Conservation (phyloP, 2,329 filamentous ascomycete genomes). For the Chrysosporium queenslandicum region DNA sequence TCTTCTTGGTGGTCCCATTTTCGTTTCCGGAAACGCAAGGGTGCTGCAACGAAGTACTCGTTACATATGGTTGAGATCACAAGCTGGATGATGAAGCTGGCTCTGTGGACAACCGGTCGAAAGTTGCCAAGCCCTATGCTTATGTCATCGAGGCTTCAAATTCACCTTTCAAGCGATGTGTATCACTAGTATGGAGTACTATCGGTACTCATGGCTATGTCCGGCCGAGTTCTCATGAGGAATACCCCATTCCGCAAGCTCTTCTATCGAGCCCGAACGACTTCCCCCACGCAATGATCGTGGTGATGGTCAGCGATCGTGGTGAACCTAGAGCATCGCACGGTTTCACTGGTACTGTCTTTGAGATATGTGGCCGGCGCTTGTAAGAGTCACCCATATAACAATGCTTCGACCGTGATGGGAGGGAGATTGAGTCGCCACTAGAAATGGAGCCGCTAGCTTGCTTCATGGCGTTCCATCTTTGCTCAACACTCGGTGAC, state of each 20-base stretch:
- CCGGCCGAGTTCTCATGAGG: neutral
- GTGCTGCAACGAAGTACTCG: too few species aligned
- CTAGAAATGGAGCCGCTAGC: conserved; percentile 18
- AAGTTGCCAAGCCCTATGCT: neutral
- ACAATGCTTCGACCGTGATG: conserved; percentile 15
- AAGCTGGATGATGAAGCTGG: too few species aligned
- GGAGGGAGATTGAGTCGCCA: conserved; percentile 19
- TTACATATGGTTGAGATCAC: too few species aligned
- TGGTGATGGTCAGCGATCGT: neutral
- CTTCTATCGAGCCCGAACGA: conserved; percentile 1
- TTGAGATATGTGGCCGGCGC: too few species aligned
- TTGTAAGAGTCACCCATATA: too few species aligned
- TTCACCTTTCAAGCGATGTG: too few species aligned
- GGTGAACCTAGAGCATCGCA: neutral
- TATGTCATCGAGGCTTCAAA: neutral
- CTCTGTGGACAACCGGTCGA: too few species aligned
- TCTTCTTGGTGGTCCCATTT: conserved; percentile 66
- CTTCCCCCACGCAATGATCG: neutral
- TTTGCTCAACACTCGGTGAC: conserved; percentile 51
- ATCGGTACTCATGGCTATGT: too few species aligned
- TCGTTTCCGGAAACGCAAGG: neutral
- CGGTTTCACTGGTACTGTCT: too few species aligned
- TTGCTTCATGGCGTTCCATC: conserved; percentile 21
- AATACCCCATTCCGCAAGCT: neutral
- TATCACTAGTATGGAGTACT: too few species aligned